Base-by-base conservation (phyloP, 352 stramenopile genomes). In the Globisporangium viniferum region DNA sequence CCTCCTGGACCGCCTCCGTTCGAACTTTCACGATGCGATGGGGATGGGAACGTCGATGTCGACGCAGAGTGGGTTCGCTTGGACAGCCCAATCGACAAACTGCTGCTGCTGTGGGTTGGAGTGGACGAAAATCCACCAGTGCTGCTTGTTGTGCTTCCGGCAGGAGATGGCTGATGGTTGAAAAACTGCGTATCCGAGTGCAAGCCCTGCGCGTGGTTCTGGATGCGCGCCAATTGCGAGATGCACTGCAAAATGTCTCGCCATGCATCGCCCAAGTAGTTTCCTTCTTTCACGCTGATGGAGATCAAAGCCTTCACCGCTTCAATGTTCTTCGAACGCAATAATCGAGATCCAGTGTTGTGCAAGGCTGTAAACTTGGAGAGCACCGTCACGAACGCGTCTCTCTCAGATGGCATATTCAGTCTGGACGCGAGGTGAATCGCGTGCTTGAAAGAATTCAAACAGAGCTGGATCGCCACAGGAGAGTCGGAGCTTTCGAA, bases 261-360 rank as follows among this genome's bases (percentile, higher is more conserved):
- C 98, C 98, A 99, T 53, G 93, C 97, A 68, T 99, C 97, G 27
- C 92, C 93, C 14, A 99, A 81, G 71, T 98, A 98, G 75, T 99
- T 97, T 48, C 97, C 97, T 73, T 99, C 97, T 68, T 98, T 96
- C 10, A 99, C 87, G 9, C 96, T 98, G 73, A 99, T 98, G 12
- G 87, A 97, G 22, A 99, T 90, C 3, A 99, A 79, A 53, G 97
- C 96, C 64, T 97, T 93, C 74, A 99, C 98, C 46, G 95, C 97
- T 59, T 98, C 95, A 65, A 99, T 97, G 78, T 99, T 98, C 81
- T 99, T 99, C 18, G 86, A 84, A 22, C 97, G 95, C 87, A 99
- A 96, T 63, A 98, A 82, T 35, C 89, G 81, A 5, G 96, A 97
- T 12, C 95, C 90, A 1, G 94, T 97, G 10, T 80, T 91, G 62